Percentiles rank a stretch among this genome's conserved stretches.
These are phyloP conservation scores for Salvia miltiorrhiza DNA, from an alignment of 257 asterid genomes.

Conservation along the genomic window DNA sequence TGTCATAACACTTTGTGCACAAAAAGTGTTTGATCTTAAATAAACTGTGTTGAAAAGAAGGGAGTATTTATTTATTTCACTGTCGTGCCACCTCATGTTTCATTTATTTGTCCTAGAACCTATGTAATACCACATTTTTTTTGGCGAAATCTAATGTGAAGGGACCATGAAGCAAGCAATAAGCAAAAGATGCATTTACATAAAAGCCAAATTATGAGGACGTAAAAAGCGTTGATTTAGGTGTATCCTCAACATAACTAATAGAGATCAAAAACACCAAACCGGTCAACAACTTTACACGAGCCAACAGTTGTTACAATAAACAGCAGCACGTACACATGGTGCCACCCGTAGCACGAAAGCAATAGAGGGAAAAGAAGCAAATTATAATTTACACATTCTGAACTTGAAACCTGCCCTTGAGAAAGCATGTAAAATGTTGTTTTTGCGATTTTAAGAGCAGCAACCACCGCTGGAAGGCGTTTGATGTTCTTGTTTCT, in stretches of 20 bases:
- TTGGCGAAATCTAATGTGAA: not conserved
- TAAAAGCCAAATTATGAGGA: too few relatives aligned
- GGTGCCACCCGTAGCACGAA: constrained; percentile 26
- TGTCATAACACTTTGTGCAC: too few relatives aligned
- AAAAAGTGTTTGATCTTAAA: too few relatives aligned
- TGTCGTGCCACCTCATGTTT: too few relatives aligned
- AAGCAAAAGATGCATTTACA: not conserved
- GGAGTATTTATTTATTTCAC: too few relatives aligned
- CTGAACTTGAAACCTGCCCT: not conserved
- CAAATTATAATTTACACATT: constrained; percentile 27
- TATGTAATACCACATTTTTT: not conserved
- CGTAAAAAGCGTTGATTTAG: not conserved
- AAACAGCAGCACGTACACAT: constrained; percentile 23
- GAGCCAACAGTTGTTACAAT: constrained; percentile 14
- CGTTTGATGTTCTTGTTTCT: constrained; percentile 62
- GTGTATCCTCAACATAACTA: constrained; percentile 4
- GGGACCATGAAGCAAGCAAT: not conserved
- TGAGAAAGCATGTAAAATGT: not conserved
- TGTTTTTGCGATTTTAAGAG: constrained; percentile 36
- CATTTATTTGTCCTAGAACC: too few relatives aligned
- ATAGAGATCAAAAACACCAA: constrained; percentile 15
- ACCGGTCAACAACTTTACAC: constrained; percentile 34
- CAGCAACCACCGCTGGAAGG: constrained; percentile 60
- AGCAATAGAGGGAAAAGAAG: constrained; percentile 2
- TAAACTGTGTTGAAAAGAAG: too few relatives aligned